phyloP scores from a whole-genome alignment of 805 yeast species.

The Myxozyma lipomycoides region DNA sequence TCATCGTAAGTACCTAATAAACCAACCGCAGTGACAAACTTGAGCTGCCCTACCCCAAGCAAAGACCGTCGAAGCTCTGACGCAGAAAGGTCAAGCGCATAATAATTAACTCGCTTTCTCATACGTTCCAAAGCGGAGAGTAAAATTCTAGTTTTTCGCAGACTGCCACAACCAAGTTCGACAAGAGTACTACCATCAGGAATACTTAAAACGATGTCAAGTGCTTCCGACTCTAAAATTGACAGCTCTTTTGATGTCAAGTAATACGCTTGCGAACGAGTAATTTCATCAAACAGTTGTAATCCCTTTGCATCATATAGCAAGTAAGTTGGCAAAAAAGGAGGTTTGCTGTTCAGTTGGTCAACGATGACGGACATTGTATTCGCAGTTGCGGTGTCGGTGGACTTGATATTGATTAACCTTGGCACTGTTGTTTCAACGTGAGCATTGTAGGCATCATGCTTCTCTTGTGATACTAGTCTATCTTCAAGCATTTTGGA shows the following conservation, averaged over 20 bases:
- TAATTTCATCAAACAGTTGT: constrained; percentile 27
- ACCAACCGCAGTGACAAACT: constrained; percentile 20
- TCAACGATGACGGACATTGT: constrained; percentile 4
- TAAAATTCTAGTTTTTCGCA: constrained; percentile 24
- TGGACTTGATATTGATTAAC: no score
- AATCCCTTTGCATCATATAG: constrained; percentile 29
- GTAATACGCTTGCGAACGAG: constrained; percentile 23
- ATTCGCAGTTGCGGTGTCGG: no score
- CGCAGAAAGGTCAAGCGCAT: constrained; percentile 26
- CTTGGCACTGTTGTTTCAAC: no score
- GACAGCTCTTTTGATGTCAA: constrained; percentile 19
- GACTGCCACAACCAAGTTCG: constrained; percentile 30
- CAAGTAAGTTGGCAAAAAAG: constrained; percentile 21
- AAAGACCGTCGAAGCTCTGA: constrained; percentile 17
- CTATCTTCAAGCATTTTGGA: no score
- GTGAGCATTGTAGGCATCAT: no score
- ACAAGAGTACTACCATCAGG: constrained; percentile 16
- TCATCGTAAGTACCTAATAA: constrained; percentile 28
- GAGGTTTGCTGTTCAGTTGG: neutral
- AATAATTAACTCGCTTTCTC: constrained; percentile 15
- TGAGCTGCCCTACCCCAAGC: constrained; percentile 2
- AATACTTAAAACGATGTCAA: constrained; percentile 18
- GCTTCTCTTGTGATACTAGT: no score
- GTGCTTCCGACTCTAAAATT: constrained; percentile 13
- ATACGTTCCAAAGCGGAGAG: constrained; percentile 21